Base-by-base conservation (phyloP, 495 filamentous ascomycete species). In the Penicillium roqueforti region DNA sequence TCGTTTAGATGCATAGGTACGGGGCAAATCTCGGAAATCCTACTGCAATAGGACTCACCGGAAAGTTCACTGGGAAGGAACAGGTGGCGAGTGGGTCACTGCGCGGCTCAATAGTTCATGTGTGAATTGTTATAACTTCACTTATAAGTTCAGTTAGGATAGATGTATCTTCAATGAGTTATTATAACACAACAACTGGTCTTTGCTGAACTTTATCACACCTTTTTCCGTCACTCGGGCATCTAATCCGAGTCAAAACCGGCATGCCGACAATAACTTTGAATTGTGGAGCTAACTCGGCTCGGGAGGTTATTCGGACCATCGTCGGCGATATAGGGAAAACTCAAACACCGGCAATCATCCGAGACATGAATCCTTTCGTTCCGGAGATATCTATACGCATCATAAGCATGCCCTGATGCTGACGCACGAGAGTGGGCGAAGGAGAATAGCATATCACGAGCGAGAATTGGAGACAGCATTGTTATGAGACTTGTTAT, bases 241-340 rank as follows among this genome's bases (percentile, higher is more conserved):
- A 13, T 4, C 13, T 8, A 16, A 26, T n/a, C 36, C 47, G 47
- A 50, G 29, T 18, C 3, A 16, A 13, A 29, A 9, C 14, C 38
- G 37, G 62, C 62, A 52, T 62, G 51, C 60, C 56, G 56, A 43
- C 3, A 1, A 11, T 1, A 11, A 11, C 4, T 31, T 9, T 4
- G 11, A n/a, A 4, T 1, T 31, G 20, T 48, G 46, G 46, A 25
- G 4, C 8, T 6, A 9, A 11, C 26, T 25, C 28, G 52, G 47
- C 44, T 61, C 54, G 62, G 54, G 52, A 55, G 36, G n/a, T 37
- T 59, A 43, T 16, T 65, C 59, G 62, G 62, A 6, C 39, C 44
- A 36, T 65, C 47, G 45, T 62, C 62, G 62, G 55, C 10, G 23
- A 46, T 59, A 61, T 51, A 29, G 22, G 36, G 14, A 36, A 40